phyloP scores from a whole-genome alignment of 768 basidiomycete species.

The Dioszegia hungarica region DNA sequence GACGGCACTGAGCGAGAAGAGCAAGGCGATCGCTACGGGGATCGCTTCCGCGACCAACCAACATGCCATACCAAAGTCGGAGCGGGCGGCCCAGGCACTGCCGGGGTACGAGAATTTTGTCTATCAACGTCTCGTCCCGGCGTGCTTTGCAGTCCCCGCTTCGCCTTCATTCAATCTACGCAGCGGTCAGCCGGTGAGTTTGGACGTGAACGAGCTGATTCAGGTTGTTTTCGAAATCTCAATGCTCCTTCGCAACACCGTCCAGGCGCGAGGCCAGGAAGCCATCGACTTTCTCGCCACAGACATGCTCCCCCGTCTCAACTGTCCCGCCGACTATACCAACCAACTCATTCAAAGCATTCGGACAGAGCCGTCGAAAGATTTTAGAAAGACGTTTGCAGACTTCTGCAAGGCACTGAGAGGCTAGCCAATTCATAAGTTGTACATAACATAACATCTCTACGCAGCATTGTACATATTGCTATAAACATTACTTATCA shows the following conservation, averaged over 20 bases:
- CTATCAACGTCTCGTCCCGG: constrained; percentile 77
- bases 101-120: constrained; percentile 91
- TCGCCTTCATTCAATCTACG: constrained; percentile 76
- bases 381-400: constrained; percentile 46
- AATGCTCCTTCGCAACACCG: constrained; percentile 71
- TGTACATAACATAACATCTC: constrained; percentile 1
- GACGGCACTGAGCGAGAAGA: constrained; percentile 50
- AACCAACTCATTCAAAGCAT: constrained; percentile 58
- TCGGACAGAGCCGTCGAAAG: constrained; percentile 41
- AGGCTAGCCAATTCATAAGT: not conserved
- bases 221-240: constrained; percentile 89
- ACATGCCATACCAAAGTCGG: constrained; percentile 49
- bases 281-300: constrained; percentile 72
- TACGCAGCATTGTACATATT: not conserved
- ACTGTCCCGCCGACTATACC: constrained; percentile 74
- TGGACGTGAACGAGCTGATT: not conserved
- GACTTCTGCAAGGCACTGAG: constrained; percentile 45
- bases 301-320: constrained; percentile 79
- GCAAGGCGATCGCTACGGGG: constrained; percentile 38
- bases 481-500: too few relatives aligned
- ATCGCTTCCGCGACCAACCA: constrained; percentile 34
- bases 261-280: constrained; percentile 72
- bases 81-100: constrained; percentile 50
- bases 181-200: constrained; percentile 74
- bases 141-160: constrained; percentile 75